A percentile compares a stretch with the other conserved stretches of the same genome.
These are phyloP conservation scores for Saturnispora silvae DNA, from an alignment of 805 yeast species.

Conservation along the genomic window DNA sequence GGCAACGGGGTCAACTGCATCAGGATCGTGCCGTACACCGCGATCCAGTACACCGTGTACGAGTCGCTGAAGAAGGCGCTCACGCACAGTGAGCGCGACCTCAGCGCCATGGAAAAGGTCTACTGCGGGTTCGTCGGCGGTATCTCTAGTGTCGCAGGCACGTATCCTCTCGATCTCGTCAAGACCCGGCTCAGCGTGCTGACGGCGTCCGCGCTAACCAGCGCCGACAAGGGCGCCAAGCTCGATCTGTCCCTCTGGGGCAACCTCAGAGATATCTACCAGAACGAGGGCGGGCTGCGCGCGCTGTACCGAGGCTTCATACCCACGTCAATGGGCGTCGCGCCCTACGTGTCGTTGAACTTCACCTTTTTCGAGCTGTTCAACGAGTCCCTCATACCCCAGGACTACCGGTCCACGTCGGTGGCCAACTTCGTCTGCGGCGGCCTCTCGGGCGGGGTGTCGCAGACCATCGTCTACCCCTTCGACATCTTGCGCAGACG, in stretches of 20 bases:
- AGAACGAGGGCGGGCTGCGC: constrained; percentile 67
- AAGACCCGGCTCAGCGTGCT: constrained; percentile 84
- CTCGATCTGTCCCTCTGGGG: constrained; percentile 65
- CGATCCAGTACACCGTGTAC: constrained; percentile 85
- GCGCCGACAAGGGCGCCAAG: background rate
- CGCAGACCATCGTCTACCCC: constrained; percentile 86
- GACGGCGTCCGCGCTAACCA: constrained; percentile 46
- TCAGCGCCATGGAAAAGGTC: constrained; percentile 50
- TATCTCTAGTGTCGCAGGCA: constrained; percentile 61
- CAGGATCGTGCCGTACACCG: constrained; percentile 86
- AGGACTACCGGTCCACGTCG: constrained; percentile 24
- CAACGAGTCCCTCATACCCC: constrained; percentile 38
- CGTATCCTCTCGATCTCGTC: constrained; percentile 87
- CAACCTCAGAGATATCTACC: constrained; percentile 49
- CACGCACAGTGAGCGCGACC: constrained; percentile 24
- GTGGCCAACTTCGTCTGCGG: constrained; percentile 40
- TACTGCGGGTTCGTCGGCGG: constrained; percentile 79
- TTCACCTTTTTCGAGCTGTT: constrained; percentile 81
- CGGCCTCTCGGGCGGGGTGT: constrained; percentile 79
- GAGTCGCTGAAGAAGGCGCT: constrained; percentile 45
- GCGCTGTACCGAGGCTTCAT: constrained; percentile 77
- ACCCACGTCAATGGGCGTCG: constrained; percentile 92
- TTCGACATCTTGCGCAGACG: constrained; percentile 81
- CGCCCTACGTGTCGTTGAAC: constrained; percentile 90
- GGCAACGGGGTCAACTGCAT: constrained; percentile 89